phyloP scores from a whole-genome alignment of 1,284 basidiomycete genomes.

The Melampsora medusae region DNA sequence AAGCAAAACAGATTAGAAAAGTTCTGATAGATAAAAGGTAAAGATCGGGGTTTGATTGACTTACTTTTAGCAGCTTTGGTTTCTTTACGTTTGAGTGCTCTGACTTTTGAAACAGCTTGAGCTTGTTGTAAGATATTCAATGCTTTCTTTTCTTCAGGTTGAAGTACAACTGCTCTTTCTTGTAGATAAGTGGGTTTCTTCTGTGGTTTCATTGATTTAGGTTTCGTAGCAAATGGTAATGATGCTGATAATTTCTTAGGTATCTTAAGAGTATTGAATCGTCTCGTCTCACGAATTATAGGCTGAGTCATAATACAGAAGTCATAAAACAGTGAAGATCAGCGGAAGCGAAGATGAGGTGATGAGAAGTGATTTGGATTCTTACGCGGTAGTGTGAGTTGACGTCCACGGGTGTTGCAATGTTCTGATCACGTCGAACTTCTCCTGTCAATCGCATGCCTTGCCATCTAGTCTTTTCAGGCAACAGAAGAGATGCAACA shows the following conservation, averaged over 20 bases:
- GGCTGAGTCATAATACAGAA: slow-evolving; percentile 53
- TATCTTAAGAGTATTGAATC: slow-evolving; percentile 87
- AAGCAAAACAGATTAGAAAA: neutral
- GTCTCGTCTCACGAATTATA: slow-evolving; percentile 73
- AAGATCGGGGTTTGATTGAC: neutral
- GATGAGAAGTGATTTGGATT: slow-evolving; percentile 34
- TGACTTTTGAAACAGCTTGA: slow-evolving; percentile 83
- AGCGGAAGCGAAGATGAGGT: neutral
- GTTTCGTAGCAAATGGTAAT: slow-evolving; percentile 89
- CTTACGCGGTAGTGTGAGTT: slow-evolving; percentile 82
- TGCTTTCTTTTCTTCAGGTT: slow-evolving; percentile 89
- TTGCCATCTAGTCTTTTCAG: slow-evolving; percentile 73
- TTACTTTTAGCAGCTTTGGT: slow-evolving; percentile 66
- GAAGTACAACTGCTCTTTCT: slow-evolving; percentile 88
- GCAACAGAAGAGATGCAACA: slow-evolving; percentile 82
- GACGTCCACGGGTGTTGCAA: slow-evolving; percentile 76
- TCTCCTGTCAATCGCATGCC: slow-evolving; percentile 96
- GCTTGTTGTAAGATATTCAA: slow-evolving; percentile 92
- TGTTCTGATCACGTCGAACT: slow-evolving; percentile 75
- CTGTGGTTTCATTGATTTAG: slow-evolving; percentile 76
- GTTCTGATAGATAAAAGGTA: neutral
- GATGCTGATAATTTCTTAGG: slow-evolving; percentile 83
- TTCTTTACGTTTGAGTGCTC: slow-evolving; percentile 71
- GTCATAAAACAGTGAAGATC: neutral
- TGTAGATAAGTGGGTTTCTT: slow-evolving; percentile 76